Evolutionary conservation across 192 early-diverging fungal genomes (phyloP).

Genomic region (Coemansia asiatica): DNA sequence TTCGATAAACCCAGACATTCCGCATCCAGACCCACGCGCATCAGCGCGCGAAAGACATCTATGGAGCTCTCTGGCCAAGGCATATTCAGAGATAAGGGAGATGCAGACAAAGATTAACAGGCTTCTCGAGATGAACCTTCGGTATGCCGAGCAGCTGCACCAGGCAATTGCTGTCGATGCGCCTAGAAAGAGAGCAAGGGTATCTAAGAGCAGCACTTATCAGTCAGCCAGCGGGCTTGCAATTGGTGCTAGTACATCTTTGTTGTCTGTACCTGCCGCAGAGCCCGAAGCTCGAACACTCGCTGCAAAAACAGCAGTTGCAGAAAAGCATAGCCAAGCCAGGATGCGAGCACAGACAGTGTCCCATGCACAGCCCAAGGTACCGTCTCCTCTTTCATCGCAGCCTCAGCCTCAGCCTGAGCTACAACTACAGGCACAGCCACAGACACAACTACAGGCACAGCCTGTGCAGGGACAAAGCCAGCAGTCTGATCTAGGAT

Average conservation of each 20-base stretch:
- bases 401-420: not conserved
- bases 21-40: constrained; percentile 15
- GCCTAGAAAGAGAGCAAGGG: constrained; percentile 9
- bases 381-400: not conserved
- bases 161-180: constrained; percentile 17
- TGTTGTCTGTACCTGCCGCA: too few relatives aligned
- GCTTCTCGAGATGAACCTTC: constrained; percentile 33
- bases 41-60: constrained; percentile 28
- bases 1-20: constrained; percentile 5
- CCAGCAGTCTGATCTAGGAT: not conserved
- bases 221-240: not conserved
- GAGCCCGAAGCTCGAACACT: too few relatives aligned
- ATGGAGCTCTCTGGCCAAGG: constrained; percentile 14
- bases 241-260: not conserved
- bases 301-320: not conserved
- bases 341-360: constrained; percentile 5
- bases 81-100: constrained; percentile 26
- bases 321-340: not conserved
- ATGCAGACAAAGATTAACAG: constrained; percentile 25
- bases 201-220: not conserved
- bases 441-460: not conserved
- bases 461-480: not conserved
- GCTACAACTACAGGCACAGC: not conserved
- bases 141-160: constrained; percentile 44
- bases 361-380: not conserved